A percentile compares a stretch with the other conserved stretches of the same genome.
Conservation (phyloP, 1,284 basidiomycete species). For the Rhodofomes roseus region DNA sequence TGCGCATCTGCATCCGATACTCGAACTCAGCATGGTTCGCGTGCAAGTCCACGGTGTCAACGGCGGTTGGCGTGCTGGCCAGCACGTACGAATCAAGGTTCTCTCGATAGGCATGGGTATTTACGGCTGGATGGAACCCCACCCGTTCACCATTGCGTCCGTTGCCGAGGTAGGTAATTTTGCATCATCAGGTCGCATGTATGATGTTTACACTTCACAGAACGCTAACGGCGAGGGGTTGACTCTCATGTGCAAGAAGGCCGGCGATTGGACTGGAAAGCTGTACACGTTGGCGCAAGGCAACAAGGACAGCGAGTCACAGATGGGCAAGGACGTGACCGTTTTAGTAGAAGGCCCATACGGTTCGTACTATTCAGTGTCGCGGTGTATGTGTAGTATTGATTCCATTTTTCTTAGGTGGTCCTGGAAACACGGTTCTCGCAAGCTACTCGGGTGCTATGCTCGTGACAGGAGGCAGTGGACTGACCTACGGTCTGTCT, state of each 20-base stretch:
- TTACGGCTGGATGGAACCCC: constrained; percentile 51
- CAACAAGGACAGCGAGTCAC: constrained; percentile 5
- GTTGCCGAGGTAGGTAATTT: constrained; percentile 30
- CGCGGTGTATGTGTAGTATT: background rate
- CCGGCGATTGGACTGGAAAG: constrained; percentile 60
- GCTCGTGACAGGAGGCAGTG: constrained; percentile 68
- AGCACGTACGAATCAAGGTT: constrained; percentile 74
- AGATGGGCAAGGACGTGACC: constrained; percentile 38
- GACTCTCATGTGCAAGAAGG: constrained; percentile 59
- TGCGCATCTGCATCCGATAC: constrained; percentile 51
- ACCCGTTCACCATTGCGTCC: constrained; percentile 79
- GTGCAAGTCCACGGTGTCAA: constrained; percentile 57
- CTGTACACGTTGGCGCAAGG: constrained; percentile 54
- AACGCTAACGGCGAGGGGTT: constrained; percentile 34
- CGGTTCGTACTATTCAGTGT: constrained; percentile 33
- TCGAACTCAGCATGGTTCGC: constrained; percentile 54
- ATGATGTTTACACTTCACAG: background rate
- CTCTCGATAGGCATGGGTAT: constrained; percentile 51
- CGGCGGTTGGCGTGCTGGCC: constrained; percentile 81
- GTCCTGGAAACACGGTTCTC: constrained; percentile 55
- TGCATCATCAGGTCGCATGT: constrained; percentile 34
- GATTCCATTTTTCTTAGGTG: constrained; percentile 37
- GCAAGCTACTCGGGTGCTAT: constrained; percentile 63
- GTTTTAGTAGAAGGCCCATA: constrained; percentile 76
- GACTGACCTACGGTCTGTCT: constrained; percentile 65